Conservation (phyloP, 495 filamentous ascomycete species). For the Aspergillus hancockii region DNA sequence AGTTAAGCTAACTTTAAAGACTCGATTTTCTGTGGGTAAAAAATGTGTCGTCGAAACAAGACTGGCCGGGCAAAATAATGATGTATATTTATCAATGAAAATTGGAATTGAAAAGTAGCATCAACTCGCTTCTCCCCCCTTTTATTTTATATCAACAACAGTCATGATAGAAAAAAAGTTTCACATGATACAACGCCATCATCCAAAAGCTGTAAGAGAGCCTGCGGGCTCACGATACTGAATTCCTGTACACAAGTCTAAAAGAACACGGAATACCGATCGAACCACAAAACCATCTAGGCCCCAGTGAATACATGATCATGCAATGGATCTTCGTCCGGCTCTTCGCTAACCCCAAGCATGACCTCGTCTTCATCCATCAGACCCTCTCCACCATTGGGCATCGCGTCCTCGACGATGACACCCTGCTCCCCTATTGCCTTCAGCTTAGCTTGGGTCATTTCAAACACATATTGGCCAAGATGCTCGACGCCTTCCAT, state of each 20-base stretch:
- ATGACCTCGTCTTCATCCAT: slow-evolving; percentile 48
- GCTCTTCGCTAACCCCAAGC: slow-evolving; percentile 36
- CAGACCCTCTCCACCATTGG: slow-evolving; percentile 47
- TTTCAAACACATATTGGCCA: slow-evolving; percentile 96
- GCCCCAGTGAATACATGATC: slow-evolving; percentile 26
- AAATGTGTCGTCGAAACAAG: too few species aligned
- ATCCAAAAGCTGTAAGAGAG: neutral
- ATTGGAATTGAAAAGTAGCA: too few species aligned
- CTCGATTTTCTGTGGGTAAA: too few species aligned
- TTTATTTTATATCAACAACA: neutral
- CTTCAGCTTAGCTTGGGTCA: slow-evolving; percentile 83
- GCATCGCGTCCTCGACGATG: slow-evolving; percentile 33
- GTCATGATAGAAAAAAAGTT: neutral
- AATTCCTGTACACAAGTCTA: neutral
- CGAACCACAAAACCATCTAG: neutral
- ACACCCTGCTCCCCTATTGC: slow-evolving; percentile 50
- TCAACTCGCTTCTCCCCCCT: neutral
- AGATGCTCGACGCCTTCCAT: slow-evolving; percentile 95
- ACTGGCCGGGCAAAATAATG: too few species aligned
- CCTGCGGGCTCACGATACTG: neutral
- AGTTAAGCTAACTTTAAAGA: too few species aligned
- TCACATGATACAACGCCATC: neutral
- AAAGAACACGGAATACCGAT: neutral
- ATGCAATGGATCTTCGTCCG: slow-evolving; percentile 40
- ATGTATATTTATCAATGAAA: too few species aligned